Conservation (phyloP, 2,329 filamentous ascomycete species). For the Coniochaeta prunicola region DNA sequence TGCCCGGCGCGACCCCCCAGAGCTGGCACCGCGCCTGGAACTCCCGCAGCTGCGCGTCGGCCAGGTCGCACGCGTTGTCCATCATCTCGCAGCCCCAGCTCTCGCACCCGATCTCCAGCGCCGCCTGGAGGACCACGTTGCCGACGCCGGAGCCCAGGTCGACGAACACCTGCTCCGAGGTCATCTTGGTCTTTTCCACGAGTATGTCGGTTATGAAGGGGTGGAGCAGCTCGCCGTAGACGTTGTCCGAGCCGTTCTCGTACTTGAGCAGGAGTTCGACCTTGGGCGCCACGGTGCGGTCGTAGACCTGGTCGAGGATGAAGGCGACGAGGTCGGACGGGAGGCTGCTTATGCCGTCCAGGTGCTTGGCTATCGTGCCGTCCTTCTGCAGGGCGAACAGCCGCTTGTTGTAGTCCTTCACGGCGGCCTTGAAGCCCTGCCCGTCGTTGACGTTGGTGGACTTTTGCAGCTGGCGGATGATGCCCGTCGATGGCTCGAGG, state of each 20-base stretch:
- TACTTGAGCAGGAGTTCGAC: constrained; percentile 81
- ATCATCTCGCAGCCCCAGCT: constrained; percentile 97
- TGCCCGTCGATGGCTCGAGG: constrained; percentile 63
- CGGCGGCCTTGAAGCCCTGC: constrained; percentile 62
- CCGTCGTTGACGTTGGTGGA: constrained; percentile 57
- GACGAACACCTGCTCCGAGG: constrained; percentile 79
- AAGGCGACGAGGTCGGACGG: constrained; percentile 68
- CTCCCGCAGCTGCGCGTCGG: constrained; percentile 71
- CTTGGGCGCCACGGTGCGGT: constrained; percentile 83
- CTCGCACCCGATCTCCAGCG: constrained; percentile 86
- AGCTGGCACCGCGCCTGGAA: constrained; percentile 79
- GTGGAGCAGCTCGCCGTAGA: constrained; percentile 88
- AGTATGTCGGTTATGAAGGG: constrained; percentile 81
- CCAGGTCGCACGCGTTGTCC: constrained; percentile 79
- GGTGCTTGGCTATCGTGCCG: constrained; percentile 64
- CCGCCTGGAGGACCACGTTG: constrained; percentile 90
- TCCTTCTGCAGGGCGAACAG: constrained; percentile 59
- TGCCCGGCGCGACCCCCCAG: constrained; percentile 79
- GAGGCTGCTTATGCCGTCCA: constrained; percentile 62
- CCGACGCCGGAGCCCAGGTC: constrained; percentile 94
- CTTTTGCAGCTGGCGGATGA: constrained; percentile 69
- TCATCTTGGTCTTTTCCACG: constrained; percentile 65
- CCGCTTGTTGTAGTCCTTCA: constrained; percentile 70
- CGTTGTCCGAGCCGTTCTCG: constrained; percentile 83
- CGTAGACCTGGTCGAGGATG: constrained; percentile 82